These are phyloP conservation scores for Ehretia macrophylla DNA, from an alignment of 257 asterid species.

Conservation along the genomic window DNA sequence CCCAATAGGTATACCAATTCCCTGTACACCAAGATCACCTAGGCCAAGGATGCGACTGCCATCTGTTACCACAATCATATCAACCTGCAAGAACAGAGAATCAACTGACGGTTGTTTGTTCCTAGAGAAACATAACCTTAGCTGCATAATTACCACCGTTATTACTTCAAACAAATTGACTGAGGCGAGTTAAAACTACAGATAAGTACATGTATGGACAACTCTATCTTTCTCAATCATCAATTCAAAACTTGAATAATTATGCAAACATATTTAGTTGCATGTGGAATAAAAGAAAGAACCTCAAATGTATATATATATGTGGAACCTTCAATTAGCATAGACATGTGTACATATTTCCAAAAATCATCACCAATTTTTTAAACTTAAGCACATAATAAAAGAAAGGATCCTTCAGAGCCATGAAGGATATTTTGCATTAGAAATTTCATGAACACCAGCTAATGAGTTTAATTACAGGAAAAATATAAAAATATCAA, in stretches of 20 bases:
- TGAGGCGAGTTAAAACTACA: not conserved
- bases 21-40: conserved; percentile 99
- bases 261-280: not conserved
- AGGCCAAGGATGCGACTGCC: conserved; percentile 99
- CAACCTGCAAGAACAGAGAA: conserved; percentile 54
- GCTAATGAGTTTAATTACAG: not conserved
- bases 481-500: not conserved
- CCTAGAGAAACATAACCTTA: not conserved
- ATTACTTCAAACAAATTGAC: not conserved
- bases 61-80: conserved; percentile 97
- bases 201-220: not conserved
- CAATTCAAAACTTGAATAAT: not conserved
- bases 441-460: too few species aligned
- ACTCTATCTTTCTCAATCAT: not conserved
- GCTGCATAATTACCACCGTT: not conserved
- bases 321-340: not conserved
- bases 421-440: too few species aligned
- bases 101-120: not conserved
- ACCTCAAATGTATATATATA: not conserved
- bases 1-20: conserved; percentile 96
- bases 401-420: too few species aligned
- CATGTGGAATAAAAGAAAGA: not conserved
- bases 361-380: not conserved
- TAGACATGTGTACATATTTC: not conserved
- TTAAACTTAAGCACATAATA: too few species aligned